Percentiles rank a stretch among this genome's conserved stretches.
phyloP scores from a whole-genome alignment of 768 basidiomycete species.

The Mycena kentingensis region DNA sequence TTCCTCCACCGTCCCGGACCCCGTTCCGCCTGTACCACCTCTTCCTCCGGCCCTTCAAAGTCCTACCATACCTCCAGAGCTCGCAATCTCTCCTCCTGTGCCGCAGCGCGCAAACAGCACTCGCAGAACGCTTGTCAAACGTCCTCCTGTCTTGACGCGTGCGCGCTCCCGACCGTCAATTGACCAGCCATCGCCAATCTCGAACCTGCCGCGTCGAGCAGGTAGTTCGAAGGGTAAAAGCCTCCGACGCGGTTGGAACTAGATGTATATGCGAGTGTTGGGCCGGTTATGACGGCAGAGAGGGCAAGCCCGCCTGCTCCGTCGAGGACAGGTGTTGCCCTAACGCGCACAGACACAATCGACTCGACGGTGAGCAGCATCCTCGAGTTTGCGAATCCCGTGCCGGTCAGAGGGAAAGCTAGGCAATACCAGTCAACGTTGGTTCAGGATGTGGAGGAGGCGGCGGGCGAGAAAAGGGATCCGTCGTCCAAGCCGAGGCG shows the following conservation, averaged over 20 bases:
- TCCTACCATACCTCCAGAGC: neutral
- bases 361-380: neutral
- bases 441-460: neutral
- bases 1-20: neutral
- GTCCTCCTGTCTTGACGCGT: neutral
- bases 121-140: neutral
- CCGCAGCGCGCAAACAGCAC: neutral
- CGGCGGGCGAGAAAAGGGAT: neutral
- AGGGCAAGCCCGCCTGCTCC: no score
- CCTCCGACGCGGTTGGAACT: neutral
- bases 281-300: no score
- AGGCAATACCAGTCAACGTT: neutral
- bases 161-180: neutral
- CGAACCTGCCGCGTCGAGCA: no score
- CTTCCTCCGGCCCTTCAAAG: neutral
- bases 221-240: no score
- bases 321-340: neutral
- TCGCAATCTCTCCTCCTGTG: neutral
- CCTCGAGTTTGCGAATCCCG: neutral
- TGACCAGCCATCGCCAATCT: neutral
- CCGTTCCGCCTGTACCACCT: constrained; percentile 1
- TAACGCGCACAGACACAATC: neutral
- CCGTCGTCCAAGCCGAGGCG: neutral
- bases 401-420: neutral
- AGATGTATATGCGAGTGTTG: no score